phyloP scores from a whole-genome alignment of 495 filamentous ascomycete genomes.

The Oidiodendron maius region DNA sequence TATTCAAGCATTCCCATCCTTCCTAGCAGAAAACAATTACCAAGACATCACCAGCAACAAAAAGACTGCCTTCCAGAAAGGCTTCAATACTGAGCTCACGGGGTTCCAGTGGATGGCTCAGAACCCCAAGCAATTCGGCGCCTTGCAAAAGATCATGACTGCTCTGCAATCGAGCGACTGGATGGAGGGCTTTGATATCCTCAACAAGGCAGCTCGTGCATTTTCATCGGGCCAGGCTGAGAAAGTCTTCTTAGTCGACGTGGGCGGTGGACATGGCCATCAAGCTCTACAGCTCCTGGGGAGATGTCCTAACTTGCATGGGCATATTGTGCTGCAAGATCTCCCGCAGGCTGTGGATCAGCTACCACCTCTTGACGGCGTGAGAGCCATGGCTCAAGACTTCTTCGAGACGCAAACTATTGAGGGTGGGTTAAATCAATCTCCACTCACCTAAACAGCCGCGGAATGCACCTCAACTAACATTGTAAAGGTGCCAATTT shows the following conservation, averaged over 20 bases:
- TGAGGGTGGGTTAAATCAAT: slow-evolving; percentile 21
- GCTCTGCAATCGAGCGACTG: not conserved
- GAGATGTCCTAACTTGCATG: not conserved
- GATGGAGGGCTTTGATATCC: not conserved
- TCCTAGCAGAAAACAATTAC: not conserved
- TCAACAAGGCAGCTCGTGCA: not conserved
- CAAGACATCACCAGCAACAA: not conserved
- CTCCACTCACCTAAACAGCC: not conserved
- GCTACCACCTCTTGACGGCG: slow-evolving; percentile 23
- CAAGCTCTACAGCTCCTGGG: not conserved
- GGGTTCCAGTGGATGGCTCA: not conserved
- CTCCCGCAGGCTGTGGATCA: not conserved
- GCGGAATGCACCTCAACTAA: not conserved
- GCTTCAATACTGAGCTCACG: not conserved
- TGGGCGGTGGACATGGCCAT: not conserved
- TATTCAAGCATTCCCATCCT: not conserved
- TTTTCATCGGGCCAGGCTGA: not conserved
- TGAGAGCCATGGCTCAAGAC: slow-evolving; percentile 28
- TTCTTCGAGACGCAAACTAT: slow-evolving; percentile 38
- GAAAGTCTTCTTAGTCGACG: not conserved
- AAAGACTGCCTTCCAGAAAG: not conserved
- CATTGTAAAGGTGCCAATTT: slow-evolving; percentile 27
- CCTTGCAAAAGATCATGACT: not conserved
- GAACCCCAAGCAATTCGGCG: not conserved
- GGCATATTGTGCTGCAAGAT: not conserved